Percentiles rank a stretch among this genome's conserved stretches.
These are phyloP conservation scores for Fusarium citri DNA, from an alignment of 2,329 filamentous ascomycete genomes.

Conservation along the genomic window DNA sequence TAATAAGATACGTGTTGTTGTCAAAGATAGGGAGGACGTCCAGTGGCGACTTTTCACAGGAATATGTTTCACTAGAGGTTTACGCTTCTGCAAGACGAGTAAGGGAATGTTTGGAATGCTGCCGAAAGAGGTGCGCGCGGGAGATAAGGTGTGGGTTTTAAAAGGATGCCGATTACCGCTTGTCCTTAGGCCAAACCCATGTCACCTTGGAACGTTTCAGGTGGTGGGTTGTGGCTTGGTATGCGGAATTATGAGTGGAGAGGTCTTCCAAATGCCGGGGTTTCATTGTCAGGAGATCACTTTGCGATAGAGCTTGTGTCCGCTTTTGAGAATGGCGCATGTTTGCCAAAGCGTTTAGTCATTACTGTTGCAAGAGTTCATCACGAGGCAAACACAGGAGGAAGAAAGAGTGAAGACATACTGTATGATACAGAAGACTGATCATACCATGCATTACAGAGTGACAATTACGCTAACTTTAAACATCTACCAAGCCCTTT, in stretches of 20 bases:
- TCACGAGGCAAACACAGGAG: background rate
- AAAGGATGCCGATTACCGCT: constrained; percentile 1
- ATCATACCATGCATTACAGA: background rate
- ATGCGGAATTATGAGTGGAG: background rate
- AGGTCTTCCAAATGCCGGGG: accelerated
- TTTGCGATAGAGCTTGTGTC: background rate
- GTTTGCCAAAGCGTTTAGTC: background rate
- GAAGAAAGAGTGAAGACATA: accelerated
- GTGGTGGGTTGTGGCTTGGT: background rate
- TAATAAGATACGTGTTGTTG: accelerated
- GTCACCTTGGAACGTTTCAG: accelerated
- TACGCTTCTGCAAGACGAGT: background rate
- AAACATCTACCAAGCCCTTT: background rate
- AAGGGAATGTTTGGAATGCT: background rate
- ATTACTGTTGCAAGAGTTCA: background rate
- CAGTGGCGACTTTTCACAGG: accelerated
- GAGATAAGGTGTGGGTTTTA: background rate
- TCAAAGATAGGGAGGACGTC: accelerated
- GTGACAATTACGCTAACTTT: background rate
- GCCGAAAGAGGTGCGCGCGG: accelerated
- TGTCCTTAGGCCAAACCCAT: background rate
- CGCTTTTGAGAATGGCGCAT: background rate
- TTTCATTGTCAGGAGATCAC: background rate
- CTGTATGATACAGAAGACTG: background rate
- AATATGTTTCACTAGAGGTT: background rate